Conservation (phyloP, 139 green algal genomes). For the Penium margaritaceum region DNA sequence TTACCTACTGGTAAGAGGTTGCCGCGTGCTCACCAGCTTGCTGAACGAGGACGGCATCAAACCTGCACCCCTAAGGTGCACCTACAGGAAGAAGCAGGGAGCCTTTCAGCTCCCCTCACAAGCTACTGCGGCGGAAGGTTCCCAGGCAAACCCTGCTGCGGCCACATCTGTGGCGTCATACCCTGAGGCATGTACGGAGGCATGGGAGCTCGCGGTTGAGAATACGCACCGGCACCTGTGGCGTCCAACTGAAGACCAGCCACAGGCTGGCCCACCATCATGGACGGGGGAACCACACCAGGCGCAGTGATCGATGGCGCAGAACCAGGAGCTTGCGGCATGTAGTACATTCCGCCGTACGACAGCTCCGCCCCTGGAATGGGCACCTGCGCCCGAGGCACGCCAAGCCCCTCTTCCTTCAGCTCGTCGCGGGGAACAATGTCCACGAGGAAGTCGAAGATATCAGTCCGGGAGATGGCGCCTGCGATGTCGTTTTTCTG, state of each 20-base stretch:
- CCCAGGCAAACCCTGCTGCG: slow-evolving; percentile 2
- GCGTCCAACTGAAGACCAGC: too few species aligned
- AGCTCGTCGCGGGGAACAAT: slow-evolving; percentile 69
- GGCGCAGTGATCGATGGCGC: neutral
- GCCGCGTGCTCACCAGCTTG: too few species aligned
- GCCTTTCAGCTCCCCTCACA: too few species aligned
- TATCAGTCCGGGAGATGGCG: slow-evolving; percentile 85
- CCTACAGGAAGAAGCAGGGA: too few species aligned
- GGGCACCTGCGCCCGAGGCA: neutral
- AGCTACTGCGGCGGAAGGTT: too few species aligned
- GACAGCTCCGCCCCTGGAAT: neutral
- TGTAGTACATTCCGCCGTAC: slow-evolving; percentile 7
- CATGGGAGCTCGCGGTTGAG: too few species aligned
- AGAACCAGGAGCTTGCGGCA: neutral
- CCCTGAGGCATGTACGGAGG: slow-evolving; percentile 10
- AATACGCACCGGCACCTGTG: too few species aligned
- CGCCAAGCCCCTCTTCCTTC: slow-evolving; percentile 20
- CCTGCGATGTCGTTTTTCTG: slow-evolving; percentile 88
- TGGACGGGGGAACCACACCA: neutral
- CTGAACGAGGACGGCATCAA: too few species aligned
- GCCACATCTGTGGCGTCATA: slow-evolving; percentile 4
- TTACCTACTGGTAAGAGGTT: too few species aligned
- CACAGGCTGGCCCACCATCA: neutral
- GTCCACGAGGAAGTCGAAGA: slow-evolving; percentile 95
- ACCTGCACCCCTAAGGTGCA: too few species aligned